phyloP scores from a whole-genome alignment of 2,329 filamentous ascomycete genomes.

The Setomelanomma holmii region DNA sequence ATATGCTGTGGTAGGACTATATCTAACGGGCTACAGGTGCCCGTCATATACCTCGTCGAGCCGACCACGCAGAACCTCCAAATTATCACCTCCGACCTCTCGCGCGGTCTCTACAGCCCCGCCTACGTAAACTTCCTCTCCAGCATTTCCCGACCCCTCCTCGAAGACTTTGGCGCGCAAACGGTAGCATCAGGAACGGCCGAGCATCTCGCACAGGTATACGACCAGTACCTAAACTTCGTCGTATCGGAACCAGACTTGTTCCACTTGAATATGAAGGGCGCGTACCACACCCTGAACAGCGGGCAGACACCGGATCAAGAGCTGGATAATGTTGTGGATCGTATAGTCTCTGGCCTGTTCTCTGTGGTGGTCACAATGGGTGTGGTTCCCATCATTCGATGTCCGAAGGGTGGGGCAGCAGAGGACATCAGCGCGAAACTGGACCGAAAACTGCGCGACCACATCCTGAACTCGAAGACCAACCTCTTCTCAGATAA shows the following conservation, averaged over 20 bases:
- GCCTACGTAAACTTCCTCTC: slow-evolving; percentile 98
- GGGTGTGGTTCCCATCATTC: slow-evolving; percentile 96
- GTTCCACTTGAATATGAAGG: slow-evolving; percentile 92
- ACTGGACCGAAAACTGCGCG: slow-evolving; percentile 91
- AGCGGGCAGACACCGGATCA: slow-evolving; percentile 90
- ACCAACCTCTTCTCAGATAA: slow-evolving; percentile 91
- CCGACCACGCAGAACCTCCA: slow-evolving; percentile 82
- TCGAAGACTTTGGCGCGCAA: slow-evolving; percentile 93
- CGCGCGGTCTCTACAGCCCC: slow-evolving; percentile 82
- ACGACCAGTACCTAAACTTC: slow-evolving; percentile 97
- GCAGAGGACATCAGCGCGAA: slow-evolving; percentile 95
- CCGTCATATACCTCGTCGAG: slow-evolving; percentile 95
- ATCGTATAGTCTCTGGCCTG: slow-evolving; percentile 92
- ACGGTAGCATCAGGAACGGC: slow-evolving; percentile 84
- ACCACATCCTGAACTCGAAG: slow-evolving; percentile 97
- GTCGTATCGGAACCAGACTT: slow-evolving; percentile 94
- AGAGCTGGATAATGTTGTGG: slow-evolving; percentile 84
- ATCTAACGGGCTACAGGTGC: slow-evolving; percentile 49
- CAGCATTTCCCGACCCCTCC: slow-evolving; percentile 84
- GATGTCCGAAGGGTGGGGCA: slow-evolving; percentile 89
- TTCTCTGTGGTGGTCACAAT: slow-evolving; percentile 99
- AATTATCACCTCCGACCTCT: slow-evolving; percentile 82
- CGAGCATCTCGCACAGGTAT: slow-evolving; percentile 90
- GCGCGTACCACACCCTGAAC: slow-evolving; percentile 96
- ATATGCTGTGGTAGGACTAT: neutral